Conservation (phyloP, 2,329 filamentous ascomycete species). For the Lachnellula cervina region DNA sequence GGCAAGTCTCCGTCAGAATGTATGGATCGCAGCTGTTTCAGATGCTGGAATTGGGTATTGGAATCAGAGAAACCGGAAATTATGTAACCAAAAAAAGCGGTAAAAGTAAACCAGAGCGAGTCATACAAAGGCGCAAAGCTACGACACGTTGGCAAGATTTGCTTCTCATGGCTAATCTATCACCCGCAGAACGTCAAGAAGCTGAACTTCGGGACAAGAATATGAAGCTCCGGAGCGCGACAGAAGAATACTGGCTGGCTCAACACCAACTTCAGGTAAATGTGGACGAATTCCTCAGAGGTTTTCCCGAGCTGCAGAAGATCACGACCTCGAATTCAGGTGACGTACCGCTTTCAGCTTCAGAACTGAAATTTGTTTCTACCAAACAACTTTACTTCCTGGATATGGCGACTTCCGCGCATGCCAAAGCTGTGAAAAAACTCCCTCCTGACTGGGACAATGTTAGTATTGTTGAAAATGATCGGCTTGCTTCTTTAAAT, state of each 20-base stretch:
- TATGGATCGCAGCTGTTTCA: neutral
- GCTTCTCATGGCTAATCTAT: neutral
- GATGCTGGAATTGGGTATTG: neutral
- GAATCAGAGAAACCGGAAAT: neutral
- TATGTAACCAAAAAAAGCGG: neutral
- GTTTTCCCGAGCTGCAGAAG: neutral
- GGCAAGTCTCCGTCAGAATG: neutral
- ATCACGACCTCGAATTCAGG: neutral
- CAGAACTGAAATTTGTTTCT: neutral
- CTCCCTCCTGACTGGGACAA: neutral
- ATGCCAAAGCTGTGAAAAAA: neutral
- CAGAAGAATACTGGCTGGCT: neutral
- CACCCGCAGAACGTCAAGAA: neutral
- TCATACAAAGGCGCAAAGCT: neutral
- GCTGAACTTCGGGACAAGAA: neutral
- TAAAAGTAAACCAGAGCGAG: neutral
- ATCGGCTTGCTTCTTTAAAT: neutral
- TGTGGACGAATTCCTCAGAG: neutral
- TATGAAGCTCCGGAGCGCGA: neutral
- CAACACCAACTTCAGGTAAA: neutral
- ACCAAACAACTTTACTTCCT: neutral
- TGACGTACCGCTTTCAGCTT: too few species aligned
- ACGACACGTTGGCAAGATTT: neutral
- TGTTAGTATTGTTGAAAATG: neutral
- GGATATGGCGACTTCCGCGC: neutral